Evolutionary conservation across 805 yeast species (phyloP), one percentile per base, ranked within the genome.

Genomic region (Pichia phayaonensis): DNA sequence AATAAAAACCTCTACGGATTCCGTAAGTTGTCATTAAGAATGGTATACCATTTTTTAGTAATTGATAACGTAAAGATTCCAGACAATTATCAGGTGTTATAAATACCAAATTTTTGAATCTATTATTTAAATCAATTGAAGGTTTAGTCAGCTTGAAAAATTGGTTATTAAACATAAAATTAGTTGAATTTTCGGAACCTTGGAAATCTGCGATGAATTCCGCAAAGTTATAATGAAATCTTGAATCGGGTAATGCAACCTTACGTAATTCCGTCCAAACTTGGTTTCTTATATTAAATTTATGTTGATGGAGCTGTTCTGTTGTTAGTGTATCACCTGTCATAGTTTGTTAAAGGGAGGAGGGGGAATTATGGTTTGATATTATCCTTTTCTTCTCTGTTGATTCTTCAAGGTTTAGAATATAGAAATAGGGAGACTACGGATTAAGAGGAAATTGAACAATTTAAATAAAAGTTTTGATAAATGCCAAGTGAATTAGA

Each of bases 141-240:
- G 23, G 23, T 39, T 20, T 39, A 20, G 2, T 39, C 7, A 39
- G 8, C 16, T 41, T 34, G 18, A 49, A 49, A 41, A 41, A 49
- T 18, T 45, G 38, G 22, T 40, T 44, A 2, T 38, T 23, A 36
- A 50, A 46, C 29, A 63, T 56, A 38, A 52, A 42, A 13, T 47
- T 39, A 2, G 63, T 58, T 11, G 67, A 61, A 22, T 50, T 42
- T 10, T 54, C 49, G 18, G 67, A 63, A 31, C 65, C 67, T 44
- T 62, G 56, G 48, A 63, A 64, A 47, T 64, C 68, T 2, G 68
- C 68, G 24, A 64, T 64, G 44, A 63, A 64, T 48, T 64, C 67
- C 15, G 65, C 62, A 56, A 64, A 64, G 44, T 63, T 54, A 49
- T 44, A 64, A 44, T 64, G 64, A 44, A 63, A 64, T 24, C 57